A percentile compares a stretch with the other conserved stretches of the same genome.
Conservation (phyloP, 148 eudicot species). For the Amaranthus cruentus region DNA sequence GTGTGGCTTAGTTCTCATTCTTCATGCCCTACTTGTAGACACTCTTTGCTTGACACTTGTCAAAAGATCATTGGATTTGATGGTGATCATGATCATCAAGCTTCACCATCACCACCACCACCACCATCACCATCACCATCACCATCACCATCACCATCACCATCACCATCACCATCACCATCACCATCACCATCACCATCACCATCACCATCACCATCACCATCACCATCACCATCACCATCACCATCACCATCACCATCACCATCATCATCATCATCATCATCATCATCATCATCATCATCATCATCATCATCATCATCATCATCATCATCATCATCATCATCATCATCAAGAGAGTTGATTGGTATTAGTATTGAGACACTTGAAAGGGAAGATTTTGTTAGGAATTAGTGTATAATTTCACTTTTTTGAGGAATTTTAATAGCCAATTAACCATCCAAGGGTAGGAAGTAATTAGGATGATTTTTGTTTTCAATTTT, state of each 20-base stretch:
- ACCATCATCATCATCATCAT: too few relatives aligned
- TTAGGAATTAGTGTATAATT: neutral
- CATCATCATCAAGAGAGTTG: slow-evolving; percentile 1
- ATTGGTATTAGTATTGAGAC: slow-evolving; percentile 19
- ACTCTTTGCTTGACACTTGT: slow-evolving; percentile 63
- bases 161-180: slow-evolving; percentile 5
- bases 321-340: neutral
- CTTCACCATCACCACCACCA: slow-evolving; percentile 20
- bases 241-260: too few relatives aligned
- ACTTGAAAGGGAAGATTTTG: slow-evolving; percentile 19
- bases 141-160: neutral
- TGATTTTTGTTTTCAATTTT: too few relatives aligned
- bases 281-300: slow-evolving; percentile 17
- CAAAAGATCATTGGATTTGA: slow-evolving; percentile 48
- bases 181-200: too few relatives aligned
- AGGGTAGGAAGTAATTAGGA: neutral
- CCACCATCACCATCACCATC: neutral
- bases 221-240: too few relatives aligned
- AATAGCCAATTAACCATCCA: neutral
- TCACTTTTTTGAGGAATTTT: neutral
- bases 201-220: too few relatives aligned
- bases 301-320: slow-evolving; percentile 8
- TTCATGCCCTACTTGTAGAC: slow-evolving; percentile 82
- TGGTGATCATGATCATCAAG: slow-evolving; percentile 12
- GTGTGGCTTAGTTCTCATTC: slow-evolving; percentile 76